Evolutionary conservation across 2,329 filamentous ascomycete genomes (phyloP).

Genomic region (Phialemoniopsis sp.): DNA sequence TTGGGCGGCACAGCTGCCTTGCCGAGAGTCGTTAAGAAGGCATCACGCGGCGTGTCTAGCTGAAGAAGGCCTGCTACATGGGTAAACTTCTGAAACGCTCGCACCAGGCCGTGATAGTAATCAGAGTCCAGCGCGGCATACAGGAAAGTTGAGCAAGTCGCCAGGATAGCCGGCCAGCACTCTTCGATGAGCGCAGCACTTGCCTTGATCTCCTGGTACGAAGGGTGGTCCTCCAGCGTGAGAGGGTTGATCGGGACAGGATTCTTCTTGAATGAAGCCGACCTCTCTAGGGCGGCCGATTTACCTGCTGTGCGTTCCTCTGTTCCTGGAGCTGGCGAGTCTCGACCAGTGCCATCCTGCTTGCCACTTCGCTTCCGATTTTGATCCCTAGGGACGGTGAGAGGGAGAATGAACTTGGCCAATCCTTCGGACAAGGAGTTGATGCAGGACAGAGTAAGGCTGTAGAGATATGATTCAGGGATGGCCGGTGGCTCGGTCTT

Average conservation of each 20-base stretch:
- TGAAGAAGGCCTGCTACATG: constrained; percentile 89
- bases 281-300: constrained; percentile 44
- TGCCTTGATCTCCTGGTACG: constrained; percentile 66
- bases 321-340: constrained; percentile 34
- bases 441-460: constrained; percentile 81
- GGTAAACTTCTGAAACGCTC: constrained; percentile 91
- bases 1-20: constrained; percentile 91
- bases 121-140: constrained; percentile 89
- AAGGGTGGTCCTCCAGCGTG: constrained; percentile 65
- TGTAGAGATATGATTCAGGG: constrained; percentile 93
- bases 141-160: constrained; percentile 91
- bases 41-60: constrained; percentile 82
- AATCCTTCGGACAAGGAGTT: constrained; percentile 87
- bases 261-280: constrained; percentile 67
- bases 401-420: constrained; percentile 86
- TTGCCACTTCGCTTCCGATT: constrained; percentile 44
- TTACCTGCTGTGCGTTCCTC: constrained; percentile 26
- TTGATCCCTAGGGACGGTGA: constrained; percentile 78
- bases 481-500: constrained; percentile 79
- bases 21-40: constrained; percentile 87
- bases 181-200: constrained; percentile 82
- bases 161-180: constrained; percentile 94
- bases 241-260: constrained; percentile 83
- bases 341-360: constrained; percentile 37
- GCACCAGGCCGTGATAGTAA: constrained; percentile 87